These are phyloP conservation scores for Cadophora sp. DNA, from an alignment of 2,329 filamentous ascomycete species.

Conservation along the genomic window DNA sequence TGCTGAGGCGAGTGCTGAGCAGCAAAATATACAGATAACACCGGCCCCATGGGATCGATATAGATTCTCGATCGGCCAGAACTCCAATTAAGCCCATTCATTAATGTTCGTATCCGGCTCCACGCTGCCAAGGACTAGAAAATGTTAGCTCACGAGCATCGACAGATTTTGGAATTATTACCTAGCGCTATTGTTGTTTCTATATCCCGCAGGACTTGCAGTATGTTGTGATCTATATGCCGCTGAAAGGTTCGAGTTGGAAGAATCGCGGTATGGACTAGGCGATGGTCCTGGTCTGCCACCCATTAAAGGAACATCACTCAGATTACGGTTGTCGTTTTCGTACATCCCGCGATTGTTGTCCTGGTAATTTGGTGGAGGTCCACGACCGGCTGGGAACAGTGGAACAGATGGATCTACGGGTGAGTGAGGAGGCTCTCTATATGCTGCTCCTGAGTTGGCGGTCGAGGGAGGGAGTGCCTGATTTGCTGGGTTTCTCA, in stretches of 20 bases:
- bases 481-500: constrained; percentile 51
- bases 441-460: constrained; percentile 39
- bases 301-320: constrained; percentile 33
- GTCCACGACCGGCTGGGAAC: constrained; percentile 51
- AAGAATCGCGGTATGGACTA: constrained; percentile 42
- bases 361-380: constrained; percentile 44
- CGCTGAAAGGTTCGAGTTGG: constrained; percentile 44
- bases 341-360: constrained; percentile 35
- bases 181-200: constrained; percentile 54
- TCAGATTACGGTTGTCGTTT: constrained; percentile 39
- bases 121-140: constrained; percentile 60
- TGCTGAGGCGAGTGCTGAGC: constrained; percentile 31
- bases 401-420: constrained; percentile 58
- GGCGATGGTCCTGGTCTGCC: constrained; percentile 35
- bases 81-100: constrained; percentile 42
- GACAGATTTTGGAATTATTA: constrained; percentile 42
- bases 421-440: constrained; percentile 52
- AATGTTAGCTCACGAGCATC: constrained; percentile 36
- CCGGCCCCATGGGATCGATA: constrained; percentile 36
- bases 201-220: constrained; percentile 49
- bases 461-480: constrained; percentile 42
- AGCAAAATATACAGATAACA: constrained; percentile 42
- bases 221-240: constrained; percentile 50
- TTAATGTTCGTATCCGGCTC: constrained; percentile 61
- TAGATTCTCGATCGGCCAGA: constrained; percentile 33